A percentile compares a stretch with the other conserved stretches of the same genome.
Evolutionary conservation across 78 protist species (phyloP).

Genomic region (Speleostelium caveatum): DNA sequence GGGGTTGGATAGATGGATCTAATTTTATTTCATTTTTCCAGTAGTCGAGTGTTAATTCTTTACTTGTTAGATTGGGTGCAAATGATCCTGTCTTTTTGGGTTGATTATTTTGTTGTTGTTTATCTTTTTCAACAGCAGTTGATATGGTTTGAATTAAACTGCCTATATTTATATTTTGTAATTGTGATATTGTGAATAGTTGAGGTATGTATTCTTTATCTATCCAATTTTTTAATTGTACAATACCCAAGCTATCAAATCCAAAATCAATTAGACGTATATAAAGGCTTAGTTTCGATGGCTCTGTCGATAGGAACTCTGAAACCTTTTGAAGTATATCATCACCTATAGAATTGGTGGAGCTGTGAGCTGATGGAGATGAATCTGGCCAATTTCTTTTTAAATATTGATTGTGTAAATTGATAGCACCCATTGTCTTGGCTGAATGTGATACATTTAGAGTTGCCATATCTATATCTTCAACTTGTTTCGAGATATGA

Average conservation of each 20-base stretch:
- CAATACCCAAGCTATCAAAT: not conserved
- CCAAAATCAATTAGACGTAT: not conserved
- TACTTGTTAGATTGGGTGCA: no score
- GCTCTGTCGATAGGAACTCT: not conserved
- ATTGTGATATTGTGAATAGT: not conserved
- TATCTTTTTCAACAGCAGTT: not conserved
- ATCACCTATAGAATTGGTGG: no score
- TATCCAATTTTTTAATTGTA: no score
- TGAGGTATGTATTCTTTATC: not conserved
- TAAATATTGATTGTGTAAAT: constrained; percentile 3
- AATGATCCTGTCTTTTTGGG: no score
- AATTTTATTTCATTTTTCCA: constrained; percentile 18
- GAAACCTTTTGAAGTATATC: not conserved
- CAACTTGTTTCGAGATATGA: not conserved
- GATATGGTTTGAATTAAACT: not conserved
- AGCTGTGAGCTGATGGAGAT: no score
- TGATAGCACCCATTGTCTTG: constrained; percentile 1
- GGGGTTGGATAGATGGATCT: not conserved
- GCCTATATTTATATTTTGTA: not conserved
- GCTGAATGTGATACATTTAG: not conserved
- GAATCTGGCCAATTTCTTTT: not conserved
- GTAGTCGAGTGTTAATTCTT: no score
- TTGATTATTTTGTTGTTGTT: not conserved
- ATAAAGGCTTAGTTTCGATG: not conserved
- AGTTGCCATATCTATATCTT: not conserved